phyloP scores from a whole-genome alignment of 805 yeast genomes.

The Grigorovia yakushimaensis region DNA sequence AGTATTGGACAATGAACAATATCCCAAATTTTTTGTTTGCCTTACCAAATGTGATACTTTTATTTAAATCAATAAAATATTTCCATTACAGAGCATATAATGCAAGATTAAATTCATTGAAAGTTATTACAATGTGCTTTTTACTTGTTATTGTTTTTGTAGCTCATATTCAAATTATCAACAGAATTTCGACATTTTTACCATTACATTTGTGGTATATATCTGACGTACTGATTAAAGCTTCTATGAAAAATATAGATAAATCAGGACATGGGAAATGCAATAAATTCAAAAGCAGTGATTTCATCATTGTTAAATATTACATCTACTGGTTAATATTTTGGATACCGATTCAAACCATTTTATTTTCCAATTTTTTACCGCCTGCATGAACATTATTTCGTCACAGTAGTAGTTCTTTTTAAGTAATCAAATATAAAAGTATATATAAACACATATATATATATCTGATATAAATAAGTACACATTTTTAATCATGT shows the following conservation, averaged over 20 bases:
- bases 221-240: constrained; percentile 31
- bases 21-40: constrained; percentile 76
- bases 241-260: constrained; percentile 1
- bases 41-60: constrained; percentile 49
- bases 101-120: constrained; percentile 31
- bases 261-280: constrained; percentile 8
- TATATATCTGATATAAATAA: not conserved
- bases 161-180: constrained; percentile 83
- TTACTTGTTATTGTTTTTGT: constrained; percentile 43
- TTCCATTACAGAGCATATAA: constrained; percentile 32
- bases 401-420: not conserved
- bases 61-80: constrained; percentile 33
- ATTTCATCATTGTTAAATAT: constrained; percentile 24
- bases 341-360: constrained; percentile 65
- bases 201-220: constrained; percentile 72
- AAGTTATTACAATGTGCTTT: constrained; percentile 35
- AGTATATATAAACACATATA: not conserved
- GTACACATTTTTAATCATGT: not conserved
- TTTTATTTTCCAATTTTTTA: constrained; percentile 67
- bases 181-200: constrained; percentile 65
- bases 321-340: constrained; percentile 41
- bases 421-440: not conserved
- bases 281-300: constrained; percentile 5
- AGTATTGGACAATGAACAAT: constrained; percentile 75
- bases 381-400: constrained; percentile 72